Conservation (phyloP, 2,329 filamentous ascomycete genomes). For the Hypoxylon sp. region DNA sequence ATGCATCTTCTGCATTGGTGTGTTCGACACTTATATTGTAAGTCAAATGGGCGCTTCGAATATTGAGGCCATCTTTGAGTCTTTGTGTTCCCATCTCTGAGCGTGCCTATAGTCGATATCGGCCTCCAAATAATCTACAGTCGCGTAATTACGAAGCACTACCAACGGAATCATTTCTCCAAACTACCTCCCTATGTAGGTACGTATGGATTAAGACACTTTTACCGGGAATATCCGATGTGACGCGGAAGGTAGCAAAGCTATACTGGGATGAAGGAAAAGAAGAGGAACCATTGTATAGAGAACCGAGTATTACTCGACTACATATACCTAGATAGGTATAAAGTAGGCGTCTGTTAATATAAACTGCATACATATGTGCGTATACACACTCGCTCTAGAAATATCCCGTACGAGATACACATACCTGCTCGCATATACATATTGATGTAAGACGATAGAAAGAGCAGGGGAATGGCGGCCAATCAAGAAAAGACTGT, state of each 20-base stretch:
- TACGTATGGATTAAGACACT: slow-evolving; percentile 15
- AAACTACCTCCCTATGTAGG: background rate
- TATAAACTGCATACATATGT: background rate
- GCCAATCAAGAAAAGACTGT: background rate
- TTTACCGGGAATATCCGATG: slow-evolving; percentile 31
- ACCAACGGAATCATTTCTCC: slow-evolving; percentile 31
- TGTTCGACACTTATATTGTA: background rate
- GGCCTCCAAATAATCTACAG: slow-evolving; percentile 1
- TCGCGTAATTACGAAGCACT: slow-evolving; percentile 31
- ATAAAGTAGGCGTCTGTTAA: background rate
- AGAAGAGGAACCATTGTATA: slow-evolving; percentile 4
- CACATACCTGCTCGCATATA: slow-evolving; percentile 1
- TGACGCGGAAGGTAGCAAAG: slow-evolving; percentile 5
- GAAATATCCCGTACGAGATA: background rate
- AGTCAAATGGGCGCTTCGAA: background rate
- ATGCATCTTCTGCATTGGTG: background rate
- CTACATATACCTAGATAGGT: background rate
- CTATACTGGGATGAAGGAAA: background rate
- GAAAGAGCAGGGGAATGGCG: background rate
- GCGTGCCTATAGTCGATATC: background rate
- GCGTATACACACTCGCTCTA: background rate
- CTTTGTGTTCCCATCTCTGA: background rate
- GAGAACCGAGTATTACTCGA: background rate
- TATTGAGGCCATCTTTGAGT: background rate
- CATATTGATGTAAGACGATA: background rate